Base-by-base conservation (phyloP, 768 basidiomycete genomes). In the Hypsizygus marmoreus region DNA sequence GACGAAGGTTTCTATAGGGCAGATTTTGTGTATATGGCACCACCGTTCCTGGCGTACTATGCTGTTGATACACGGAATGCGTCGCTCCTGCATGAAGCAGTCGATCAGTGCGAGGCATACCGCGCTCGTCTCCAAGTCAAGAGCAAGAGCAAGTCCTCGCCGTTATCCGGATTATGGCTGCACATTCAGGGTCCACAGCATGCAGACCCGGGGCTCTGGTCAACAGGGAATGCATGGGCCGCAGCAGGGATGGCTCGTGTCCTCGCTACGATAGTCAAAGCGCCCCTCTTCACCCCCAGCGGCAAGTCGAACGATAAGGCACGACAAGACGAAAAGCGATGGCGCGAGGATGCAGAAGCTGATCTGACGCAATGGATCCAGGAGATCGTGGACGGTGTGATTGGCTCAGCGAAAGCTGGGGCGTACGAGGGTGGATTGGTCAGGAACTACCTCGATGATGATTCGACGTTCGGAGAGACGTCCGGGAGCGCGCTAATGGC, bases 201-300 rank as follows among this genome's bases (percentile, higher is more conserved):
- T 34, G 26, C 47, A 16, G 76, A 77, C 39, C 54, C 64, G 0
- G 74, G 75, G 2, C 47, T 75, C 1, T 78, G 76, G 76, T 70
- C 72, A 0, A 76, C 75, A 32, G 80, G 81, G 2, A 89, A 88
- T 51, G 84, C 70, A 0, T 88, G 88, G 88, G 86, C 84, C 0
- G 83, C 83, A 1, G 79, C 77, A 1, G 86, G 86, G 1, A 82
- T 84, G 73, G 62, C 80, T 20, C 74, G 86, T 5, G 81, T 88
- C 4, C 59, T 77, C 4, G 71, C 72, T 7, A 83, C 78, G 0
- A 68, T 83, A 26, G 55, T 64, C 17, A 66, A 70, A 20, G 73
- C 77, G 1, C 55, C 59, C 9, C 29, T 41, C 17, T 30, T 47
- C 16, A n/a, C n/a, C n/a, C 11, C 23, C 2, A 3, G 6, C 20